Evolutionary conservation across 1,284 basidiomycete genomes (phyloP).

Genomic region (Leccinum fuscescens): DNA sequence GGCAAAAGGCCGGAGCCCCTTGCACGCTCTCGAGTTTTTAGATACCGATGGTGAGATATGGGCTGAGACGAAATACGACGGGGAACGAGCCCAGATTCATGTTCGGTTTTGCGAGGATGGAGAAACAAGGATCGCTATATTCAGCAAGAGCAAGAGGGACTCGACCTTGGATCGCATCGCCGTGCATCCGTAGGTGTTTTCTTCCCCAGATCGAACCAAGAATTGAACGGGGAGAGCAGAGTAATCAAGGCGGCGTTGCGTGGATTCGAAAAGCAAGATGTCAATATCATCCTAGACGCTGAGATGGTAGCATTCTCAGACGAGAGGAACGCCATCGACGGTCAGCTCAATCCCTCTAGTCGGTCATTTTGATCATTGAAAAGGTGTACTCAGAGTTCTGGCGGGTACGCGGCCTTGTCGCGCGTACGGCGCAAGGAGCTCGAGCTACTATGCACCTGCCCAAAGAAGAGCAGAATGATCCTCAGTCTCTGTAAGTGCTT

Average conservation of each 20-base stretch:
- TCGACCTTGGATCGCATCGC: constrained; percentile 72
- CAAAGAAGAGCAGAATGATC: constrained; percentile 16
- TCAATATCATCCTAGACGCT: constrained; percentile 71
- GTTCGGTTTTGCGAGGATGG: constrained; percentile 47
- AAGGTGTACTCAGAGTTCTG: constrained; percentile 57
- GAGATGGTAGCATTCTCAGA: constrained; percentile 85
- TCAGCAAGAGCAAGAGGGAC: constrained; percentile 81
- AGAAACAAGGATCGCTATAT: constrained; percentile 62
- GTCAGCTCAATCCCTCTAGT: constrained; percentile 34
- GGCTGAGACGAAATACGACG: constrained; percentile 91
- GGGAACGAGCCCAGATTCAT: constrained; percentile 87
- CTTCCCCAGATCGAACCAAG: neutral
- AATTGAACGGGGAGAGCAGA: constrained; percentile 32
- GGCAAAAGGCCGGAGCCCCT: constrained; percentile 60
- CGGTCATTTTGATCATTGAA: constrained; percentile 4
- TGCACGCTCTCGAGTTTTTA: constrained; percentile 56
- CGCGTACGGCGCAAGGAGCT: constrained; percentile 55
- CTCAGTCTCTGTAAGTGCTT: constrained; percentile 25
- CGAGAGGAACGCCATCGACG: constrained; percentile 49
- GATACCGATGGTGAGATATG: constrained; percentile 50
- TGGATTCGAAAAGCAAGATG: constrained; percentile 36
- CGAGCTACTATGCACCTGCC: constrained; percentile 29
- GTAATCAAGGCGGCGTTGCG: constrained; percentile 65
- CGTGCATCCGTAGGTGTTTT: constrained; percentile 56
- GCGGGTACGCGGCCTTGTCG: constrained; percentile 59